Base-by-base conservation (phyloP, 1,139 yeast genomes). In the Pichia sp. region DNA sequence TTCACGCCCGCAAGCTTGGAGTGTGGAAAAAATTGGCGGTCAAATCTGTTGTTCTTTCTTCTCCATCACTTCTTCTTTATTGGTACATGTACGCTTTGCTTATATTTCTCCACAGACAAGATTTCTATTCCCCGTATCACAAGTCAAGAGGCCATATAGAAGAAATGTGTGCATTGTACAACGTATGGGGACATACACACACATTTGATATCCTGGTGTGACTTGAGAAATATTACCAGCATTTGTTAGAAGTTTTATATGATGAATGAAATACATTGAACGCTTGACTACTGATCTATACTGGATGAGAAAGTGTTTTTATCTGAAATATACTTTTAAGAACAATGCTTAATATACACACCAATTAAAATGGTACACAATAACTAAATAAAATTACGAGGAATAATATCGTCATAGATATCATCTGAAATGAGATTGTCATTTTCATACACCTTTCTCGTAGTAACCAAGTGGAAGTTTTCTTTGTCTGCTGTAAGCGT, bases 401-500 rank as follows among this genome's bases (percentile, higher is more conserved):
- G 44, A 37, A 63, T 58, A 1, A 44, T 47, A 50, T 58, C 52
- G 18, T 55, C 53, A 58, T 62, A 63, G 0, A 43, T 50, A 32
- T 56, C 52, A n/a, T 62, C 62, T 35, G 54, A 55, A 14, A 63
- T 55, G 21, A 55, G 31, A 19, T 47, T 42, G 4, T 49, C 60
- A 24, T 58, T 56, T 46, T 65, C 67, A 46, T 44, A 62, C 1
- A 69, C 69, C 32, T 52, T 58, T 18, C 64, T 38, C 34, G 55
- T 63, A 61, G 48, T 48, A 11, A 42, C 10, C 10, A 53, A 18
- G 32, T 44, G 35, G 19, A 52, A 52, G 19, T 58, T 59, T 0
- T 57, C 56, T 5, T 45, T 45, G 41, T 68, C 71, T 2, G 67
- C 48, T 15, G 54, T 59, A 58, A 70, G 48, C 2, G 52, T 47